phyloP scores from a whole-genome alignment of 2,329 filamentous ascomycete genomes.

The Aspergillus nomiae region DNA sequence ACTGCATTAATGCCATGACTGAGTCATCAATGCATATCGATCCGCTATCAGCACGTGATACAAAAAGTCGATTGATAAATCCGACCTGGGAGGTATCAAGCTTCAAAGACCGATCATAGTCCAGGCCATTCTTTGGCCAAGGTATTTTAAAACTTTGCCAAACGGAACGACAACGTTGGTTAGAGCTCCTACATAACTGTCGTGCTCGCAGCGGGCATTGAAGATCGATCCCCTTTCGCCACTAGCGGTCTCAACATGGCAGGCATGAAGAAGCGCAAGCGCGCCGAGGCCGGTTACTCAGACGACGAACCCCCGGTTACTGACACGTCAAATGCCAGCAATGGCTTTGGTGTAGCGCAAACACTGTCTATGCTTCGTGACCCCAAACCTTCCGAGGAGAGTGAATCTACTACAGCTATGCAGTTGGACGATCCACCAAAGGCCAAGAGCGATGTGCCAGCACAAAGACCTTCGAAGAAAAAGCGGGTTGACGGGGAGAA shows the following conservation, averaged over 20 bases:
- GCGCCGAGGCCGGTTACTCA: slow-evolving; percentile 20
- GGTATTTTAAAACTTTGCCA: too few species aligned
- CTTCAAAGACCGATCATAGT: background rate
- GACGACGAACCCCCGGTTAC: slow-evolving; percentile 28
- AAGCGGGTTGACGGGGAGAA: slow-evolving; percentile 44
- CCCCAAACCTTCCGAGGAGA: slow-evolving; percentile 14
- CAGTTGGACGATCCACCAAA: slow-evolving; percentile 8
- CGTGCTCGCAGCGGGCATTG: background rate
- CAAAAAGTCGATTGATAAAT: slow-evolving; percentile 3
- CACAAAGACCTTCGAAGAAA: slow-evolving; percentile 28
- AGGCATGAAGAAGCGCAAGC: slow-evolving; percentile 37
- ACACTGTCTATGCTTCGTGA: slow-evolving; percentile 34
- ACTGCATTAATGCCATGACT: background rate
- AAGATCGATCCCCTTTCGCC: background rate
- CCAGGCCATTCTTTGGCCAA: background rate
- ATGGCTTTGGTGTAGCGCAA: slow-evolving; percentile 33
- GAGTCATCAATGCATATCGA: background rate
- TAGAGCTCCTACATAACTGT: background rate
- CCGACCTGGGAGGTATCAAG: background rate
- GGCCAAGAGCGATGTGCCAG: slow-evolving; percentile 20
- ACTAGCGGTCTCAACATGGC: slow-evolving; percentile 21
- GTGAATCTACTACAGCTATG: slow-evolving; percentile 7
- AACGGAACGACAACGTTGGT: background rate
- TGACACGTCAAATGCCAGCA: slow-evolving; percentile 15
- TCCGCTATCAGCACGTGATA: slow-evolving; percentile 24